Evolutionary conservation across 805 yeast species (phyloP).

Genomic region (Zygosaccharomyces bailii): DNA sequence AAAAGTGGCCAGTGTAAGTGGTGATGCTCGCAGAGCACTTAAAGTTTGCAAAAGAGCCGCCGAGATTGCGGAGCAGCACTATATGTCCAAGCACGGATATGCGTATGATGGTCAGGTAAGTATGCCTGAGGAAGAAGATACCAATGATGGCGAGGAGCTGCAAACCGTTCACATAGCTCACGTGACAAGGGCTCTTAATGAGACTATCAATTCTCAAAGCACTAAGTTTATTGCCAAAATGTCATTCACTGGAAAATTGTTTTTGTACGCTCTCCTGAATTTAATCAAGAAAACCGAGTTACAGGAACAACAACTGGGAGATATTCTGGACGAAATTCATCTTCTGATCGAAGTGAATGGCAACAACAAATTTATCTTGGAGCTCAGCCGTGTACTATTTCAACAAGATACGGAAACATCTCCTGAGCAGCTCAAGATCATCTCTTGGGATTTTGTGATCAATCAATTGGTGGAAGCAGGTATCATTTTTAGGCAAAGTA

Average conservation of each 20-base stretch:
- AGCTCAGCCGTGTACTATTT: constrained; percentile 35
- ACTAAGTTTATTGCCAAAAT: constrained; percentile 53
- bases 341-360: constrained; percentile 46
- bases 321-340: constrained; percentile 72
- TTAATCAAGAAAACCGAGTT: constrained; percentile 63
- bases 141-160: constrained; percentile 36
- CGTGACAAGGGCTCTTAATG: constrained; percentile 74
- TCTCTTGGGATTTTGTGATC: constrained; percentile 51
- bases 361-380: constrained; percentile 28
- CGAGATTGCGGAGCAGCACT: constrained; percentile 74
- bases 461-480: constrained; percentile 79
- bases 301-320: constrained; percentile 71
- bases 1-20: constrained; percentile 93
- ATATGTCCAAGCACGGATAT: constrained; percentile 38
- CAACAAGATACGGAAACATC: constrained; percentile 37
- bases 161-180: constrained; percentile 67
- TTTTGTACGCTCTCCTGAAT: constrained; percentile 64
- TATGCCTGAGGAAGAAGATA: constrained; percentile 20
- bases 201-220: constrained; percentile 74
- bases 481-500: constrained; percentile 61
- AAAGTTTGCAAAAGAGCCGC: constrained; percentile 86
- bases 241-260: constrained; percentile 66
- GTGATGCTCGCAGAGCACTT: constrained; percentile 93
- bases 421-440: constrained; percentile 52
- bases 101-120: constrained; percentile 26